A percentile compares a stretch with the other conserved stretches of the same genome.
These are phyloP conservation scores for Salvia splendens DNA, from an alignment of 257 asterid genomes.

Conservation along the genomic window DNA sequence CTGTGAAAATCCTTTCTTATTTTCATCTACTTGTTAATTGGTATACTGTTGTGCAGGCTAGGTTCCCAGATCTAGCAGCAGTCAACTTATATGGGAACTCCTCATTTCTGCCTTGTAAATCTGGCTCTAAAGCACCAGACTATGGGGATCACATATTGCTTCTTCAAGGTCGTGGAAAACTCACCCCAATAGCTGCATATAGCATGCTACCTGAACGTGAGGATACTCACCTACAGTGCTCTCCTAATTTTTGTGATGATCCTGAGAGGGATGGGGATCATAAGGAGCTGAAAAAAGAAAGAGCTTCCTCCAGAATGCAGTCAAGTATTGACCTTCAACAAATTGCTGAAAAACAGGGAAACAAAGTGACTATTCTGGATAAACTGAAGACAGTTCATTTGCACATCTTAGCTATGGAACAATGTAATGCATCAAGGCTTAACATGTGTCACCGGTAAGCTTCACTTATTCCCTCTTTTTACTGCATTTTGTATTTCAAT, in stretches of 20 bases:
- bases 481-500: conserved; percentile 5
- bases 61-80: conserved; percentile 39
- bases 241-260: conserved; percentile 43
- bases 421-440: conserved; percentile 68
- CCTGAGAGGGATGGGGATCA: conserved; percentile 33
- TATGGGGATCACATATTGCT: conserved; percentile 31
- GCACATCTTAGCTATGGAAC: conserved; percentile 79
- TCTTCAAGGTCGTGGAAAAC: conserved; percentile 36
- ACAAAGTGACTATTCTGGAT: conserved; percentile 53
- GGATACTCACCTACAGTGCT: conserved; percentile 41
- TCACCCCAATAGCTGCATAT: conserved; percentile 39
- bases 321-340: conserved; percentile 36
- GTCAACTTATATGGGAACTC: conserved; percentile 39
- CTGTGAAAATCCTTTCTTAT: background rate
- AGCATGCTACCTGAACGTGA: conserved; percentile 46
- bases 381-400: conserved; percentile 67
- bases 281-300: conserved; percentile 35
- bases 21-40: no score
- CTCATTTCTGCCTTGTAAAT: conserved; percentile 36
- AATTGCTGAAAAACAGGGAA: conserved; percentile 34
- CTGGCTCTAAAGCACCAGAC: conserved; percentile 34
- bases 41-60: conserved; percentile 43
- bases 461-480: conserved; percentile 15
- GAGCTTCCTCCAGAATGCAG: conserved; percentile 36
- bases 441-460: conserved; percentile 57